Evolutionary conservation across 345 rosid genomes (phyloP).

Genomic region (Anastatica hierochuntica): DNA sequence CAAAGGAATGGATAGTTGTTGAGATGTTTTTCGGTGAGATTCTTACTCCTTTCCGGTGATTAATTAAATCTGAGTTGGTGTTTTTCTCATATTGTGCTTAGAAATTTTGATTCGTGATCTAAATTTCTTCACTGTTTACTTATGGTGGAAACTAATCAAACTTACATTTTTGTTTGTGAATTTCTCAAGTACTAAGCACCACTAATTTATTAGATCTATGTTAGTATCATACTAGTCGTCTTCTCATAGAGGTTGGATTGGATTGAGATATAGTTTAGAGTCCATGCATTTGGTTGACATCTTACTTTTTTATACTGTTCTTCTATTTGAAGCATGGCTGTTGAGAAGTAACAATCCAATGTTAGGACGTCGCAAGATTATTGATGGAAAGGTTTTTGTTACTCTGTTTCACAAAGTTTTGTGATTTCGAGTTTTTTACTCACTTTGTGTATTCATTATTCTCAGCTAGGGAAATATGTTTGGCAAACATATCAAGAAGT

Average conservation of each 20-base stretch:
- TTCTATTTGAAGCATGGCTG: slow-evolving; percentile 53
- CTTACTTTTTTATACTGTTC: too few relatives aligned
- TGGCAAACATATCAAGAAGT: slow-evolving; percentile 74
- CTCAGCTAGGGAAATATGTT: slow-evolving; percentile 57
- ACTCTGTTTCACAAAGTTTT: too few relatives aligned
- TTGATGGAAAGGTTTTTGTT: slow-evolving; percentile 45
- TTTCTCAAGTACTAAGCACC: background rate
- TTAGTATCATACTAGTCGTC: too few relatives aligned
- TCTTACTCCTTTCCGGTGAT: background rate
- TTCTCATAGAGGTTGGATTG: too few relatives aligned
- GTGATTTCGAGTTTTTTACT: too few relatives aligned
- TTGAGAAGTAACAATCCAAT: slow-evolving; percentile 50
- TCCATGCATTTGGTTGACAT: too few relatives aligned
- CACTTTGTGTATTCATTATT: background rate
- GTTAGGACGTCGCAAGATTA: slow-evolving; percentile 68
- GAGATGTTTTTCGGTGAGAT: slow-evolving; percentile 83
- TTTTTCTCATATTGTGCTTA: background rate
- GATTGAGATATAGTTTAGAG: too few relatives aligned
- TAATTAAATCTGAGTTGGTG: background rate
- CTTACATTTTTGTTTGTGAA: background rate
- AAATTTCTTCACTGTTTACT: slow-evolving; percentile 10
- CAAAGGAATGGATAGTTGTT: slow-evolving; percentile 69
- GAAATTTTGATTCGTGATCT: background rate
- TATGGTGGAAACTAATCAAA: slow-evolving; percentile 8
- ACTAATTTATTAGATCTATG: too few relatives aligned